Conservation (phyloP, 208 protist species). For the Cochliopodium minus region DNA sequence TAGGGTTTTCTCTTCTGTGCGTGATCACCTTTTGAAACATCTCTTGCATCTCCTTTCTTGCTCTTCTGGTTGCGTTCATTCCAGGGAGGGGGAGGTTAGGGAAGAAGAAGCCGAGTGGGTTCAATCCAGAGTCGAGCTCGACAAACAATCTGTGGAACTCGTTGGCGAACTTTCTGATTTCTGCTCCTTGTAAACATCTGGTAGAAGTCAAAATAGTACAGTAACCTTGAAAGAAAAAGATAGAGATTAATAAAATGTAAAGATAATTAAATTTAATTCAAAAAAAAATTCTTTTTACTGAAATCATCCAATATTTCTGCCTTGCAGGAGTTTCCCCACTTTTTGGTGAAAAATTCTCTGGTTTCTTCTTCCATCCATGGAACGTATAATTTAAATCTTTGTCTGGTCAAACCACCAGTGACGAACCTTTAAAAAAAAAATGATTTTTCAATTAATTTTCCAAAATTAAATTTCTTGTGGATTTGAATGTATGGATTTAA, state of each 20-base stretch:
- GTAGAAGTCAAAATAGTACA: conserved; percentile 76
- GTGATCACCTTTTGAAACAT: background rate
- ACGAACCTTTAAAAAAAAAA: too few species aligned
- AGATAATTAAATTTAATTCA: too few species aligned
- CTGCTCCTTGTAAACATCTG: conserved; percentile 65
- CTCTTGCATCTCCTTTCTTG: background rate
- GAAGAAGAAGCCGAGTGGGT: conserved; percentile 26
- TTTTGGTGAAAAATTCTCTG: too few species aligned
- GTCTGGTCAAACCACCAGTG: background rate
- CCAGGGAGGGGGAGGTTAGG: conserved; percentile 10
- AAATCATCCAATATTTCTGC: too few species aligned
- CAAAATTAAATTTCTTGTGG: too few species aligned
- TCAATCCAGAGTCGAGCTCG: conserved; percentile 24
- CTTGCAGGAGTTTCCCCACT: too few species aligned
- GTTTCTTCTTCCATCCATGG: background rate
- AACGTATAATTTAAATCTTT: background rate
- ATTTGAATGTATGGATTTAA: too few species aligned
- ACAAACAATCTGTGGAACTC: conserved; percentile 44
- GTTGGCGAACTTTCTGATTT: conserved; percentile 51
- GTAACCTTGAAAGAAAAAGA: too few species aligned
- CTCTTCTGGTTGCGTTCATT: background rate
- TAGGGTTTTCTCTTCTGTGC: conserved; percentile 50
- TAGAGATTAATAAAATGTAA: too few species aligned
- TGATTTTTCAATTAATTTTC: too few species aligned
- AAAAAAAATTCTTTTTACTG: too few species aligned